phyloP scores from a whole-genome alignment of 768 basidiomycete species.

The Dacryopinax primogenitus region DNA sequence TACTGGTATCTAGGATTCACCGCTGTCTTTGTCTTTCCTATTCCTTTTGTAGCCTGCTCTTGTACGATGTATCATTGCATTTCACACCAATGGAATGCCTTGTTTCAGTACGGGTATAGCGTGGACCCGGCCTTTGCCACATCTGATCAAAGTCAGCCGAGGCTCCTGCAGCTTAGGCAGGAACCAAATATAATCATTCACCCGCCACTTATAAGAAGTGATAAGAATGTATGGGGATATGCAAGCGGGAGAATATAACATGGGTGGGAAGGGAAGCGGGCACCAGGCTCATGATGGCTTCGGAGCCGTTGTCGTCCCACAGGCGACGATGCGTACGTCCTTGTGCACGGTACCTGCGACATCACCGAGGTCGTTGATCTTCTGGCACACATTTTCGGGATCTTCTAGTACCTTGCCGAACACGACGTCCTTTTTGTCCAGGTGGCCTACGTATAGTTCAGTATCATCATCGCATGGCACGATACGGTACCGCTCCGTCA shows the following conservation, averaged over 20 bases:
- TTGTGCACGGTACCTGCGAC: background rate
- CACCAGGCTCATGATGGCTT: background rate
- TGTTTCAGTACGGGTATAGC: background rate
- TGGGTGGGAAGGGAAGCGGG: background rate
- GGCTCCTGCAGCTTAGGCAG: no score
- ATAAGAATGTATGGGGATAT: background rate
- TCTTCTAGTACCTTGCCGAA: constrained; percentile 9
- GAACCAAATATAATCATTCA: background rate
- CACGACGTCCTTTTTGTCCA: constrained; percentile 5
- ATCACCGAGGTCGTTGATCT: constrained; percentile 4
- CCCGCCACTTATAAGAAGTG: background rate
- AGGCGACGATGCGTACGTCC: constrained; percentile 2
- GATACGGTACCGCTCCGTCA: no score
- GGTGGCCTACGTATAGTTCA: background rate
- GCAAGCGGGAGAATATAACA: background rate
- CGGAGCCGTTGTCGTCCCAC: background rate
- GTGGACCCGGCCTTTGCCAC: background rate
- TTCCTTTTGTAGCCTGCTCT: background rate
- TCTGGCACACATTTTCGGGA: constrained; percentile 3
- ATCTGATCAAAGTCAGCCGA: background rate
- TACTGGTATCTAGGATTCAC: background rate
- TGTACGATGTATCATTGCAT: background rate
- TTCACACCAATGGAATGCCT: background rate
- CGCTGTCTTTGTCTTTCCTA: background rate
- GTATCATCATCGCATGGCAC: background rate